Evolutionary conservation across 2,329 filamentous ascomycete genomes (phyloP), one percentile per base, ranked within the genome.

Genomic region (Talaromyces sp.): DNA sequence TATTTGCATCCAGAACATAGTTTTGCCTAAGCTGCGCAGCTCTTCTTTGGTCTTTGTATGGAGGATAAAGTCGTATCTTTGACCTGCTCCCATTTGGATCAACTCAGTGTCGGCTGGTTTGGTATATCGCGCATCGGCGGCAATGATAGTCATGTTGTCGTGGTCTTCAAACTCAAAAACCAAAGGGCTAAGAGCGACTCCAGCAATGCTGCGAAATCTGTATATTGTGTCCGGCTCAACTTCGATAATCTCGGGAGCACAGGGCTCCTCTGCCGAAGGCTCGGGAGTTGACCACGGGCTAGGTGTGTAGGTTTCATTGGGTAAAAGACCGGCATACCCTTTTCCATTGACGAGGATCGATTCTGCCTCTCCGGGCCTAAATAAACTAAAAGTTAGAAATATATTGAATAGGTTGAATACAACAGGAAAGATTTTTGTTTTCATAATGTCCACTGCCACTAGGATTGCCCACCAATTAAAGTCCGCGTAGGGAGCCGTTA

Each of bases 191-290:
- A 60, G 38, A 31, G 58, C 21, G 0, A 81, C 82, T 0, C 71
- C 79, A 4, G 84, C 84, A 50, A 89, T 80, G 66, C 86, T 83
- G 10, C 87, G 79, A 57, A 89, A 71, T 1, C 86, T 79, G 65
- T 89, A 89, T 0, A 81, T 85, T 68, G 81, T 85, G 11, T 77
- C 82, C 0, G 86, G 83, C 41, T 86, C 74, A 9, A 89, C 82
- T 6, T 83, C 77, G 62, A 89, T 82, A 3, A 85, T 74, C 4
- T 79, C 76, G 2, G 82, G 75, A 58, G 74, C 69, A 69, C 82
- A 81, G 21, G n/a, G 17, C 17, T 58, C 17, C 8, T 9, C n/a
- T 27, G 17, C 9, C 10, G n/a, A 24, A 24, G 10, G 4, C 8
- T 35, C 9, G 17, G 43, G 43, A 4, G 24, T 24, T 9, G n/a